Evolutionary conservation across 805 yeast genomes (phyloP).

Genomic region (Kazachstania psychrophila): DNA sequence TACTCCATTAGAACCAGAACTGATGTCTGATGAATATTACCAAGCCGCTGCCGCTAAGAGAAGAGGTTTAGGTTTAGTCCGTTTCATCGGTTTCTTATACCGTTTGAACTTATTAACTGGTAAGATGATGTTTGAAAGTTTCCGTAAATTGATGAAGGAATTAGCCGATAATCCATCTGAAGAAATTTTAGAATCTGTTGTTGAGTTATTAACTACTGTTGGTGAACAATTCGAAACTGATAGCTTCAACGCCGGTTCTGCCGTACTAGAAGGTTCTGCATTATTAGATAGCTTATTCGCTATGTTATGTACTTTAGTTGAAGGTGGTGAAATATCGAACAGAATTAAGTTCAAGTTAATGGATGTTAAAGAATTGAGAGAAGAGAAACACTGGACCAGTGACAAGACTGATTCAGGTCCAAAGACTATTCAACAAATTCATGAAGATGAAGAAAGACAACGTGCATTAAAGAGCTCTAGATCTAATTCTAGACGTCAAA

Average conservation of each 20-base stretch:
- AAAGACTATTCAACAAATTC: slow-evolving; percentile 84
- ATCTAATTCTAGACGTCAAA: slow-evolving; percentile 35
- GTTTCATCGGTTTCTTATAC: slow-evolving; percentile 90
- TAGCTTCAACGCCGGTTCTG: slow-evolving; percentile 25
- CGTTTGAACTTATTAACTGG: slow-evolving; percentile 66
- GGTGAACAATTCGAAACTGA: slow-evolving; percentile 62
- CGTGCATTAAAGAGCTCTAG: slow-evolving; percentile 37
- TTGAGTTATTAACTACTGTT: slow-evolving; percentile 74
- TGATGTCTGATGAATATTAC: slow-evolving; percentile 94
- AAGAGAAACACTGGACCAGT: slow-evolving; percentile 51
- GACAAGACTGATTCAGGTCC: slow-evolving; percentile 72
- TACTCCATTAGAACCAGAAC: slow-evolving; percentile 61
- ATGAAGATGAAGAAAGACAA: slow-evolving; percentile 69
- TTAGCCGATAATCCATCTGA: slow-evolving; percentile 60
- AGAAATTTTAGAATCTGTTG: slow-evolving; percentile 81
- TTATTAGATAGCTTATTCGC: slow-evolving; percentile 54
- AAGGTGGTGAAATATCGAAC: slow-evolving; percentile 49
- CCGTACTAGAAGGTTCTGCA: slow-evolving; percentile 35
- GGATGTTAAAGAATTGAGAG: slow-evolving; percentile 79
- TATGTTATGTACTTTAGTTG: slow-evolving; percentile 42
- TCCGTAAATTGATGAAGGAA: slow-evolving; percentile 49
- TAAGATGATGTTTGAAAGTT: slow-evolving; percentile 66
- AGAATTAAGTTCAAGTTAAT: slow-evolving; percentile 79
- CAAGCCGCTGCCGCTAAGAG: slow-evolving; percentile 86
- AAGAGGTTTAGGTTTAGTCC: slow-evolving; percentile 92